Base-by-base conservation (phyloP, 208 protist species). In the Leishmania amazonensis region DNA sequence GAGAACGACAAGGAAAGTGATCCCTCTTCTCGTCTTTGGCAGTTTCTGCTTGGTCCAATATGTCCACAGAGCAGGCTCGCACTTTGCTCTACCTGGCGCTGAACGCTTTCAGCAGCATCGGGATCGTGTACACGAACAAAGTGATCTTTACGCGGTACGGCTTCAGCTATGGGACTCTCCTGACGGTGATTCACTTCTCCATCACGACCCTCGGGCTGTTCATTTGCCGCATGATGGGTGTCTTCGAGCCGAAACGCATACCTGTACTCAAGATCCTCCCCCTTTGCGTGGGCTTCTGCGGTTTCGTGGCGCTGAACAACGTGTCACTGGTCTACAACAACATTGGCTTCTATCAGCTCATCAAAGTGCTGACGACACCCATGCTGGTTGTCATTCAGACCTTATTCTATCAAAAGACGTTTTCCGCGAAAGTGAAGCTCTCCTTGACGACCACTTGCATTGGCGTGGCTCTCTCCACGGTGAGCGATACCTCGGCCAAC, bases 271-370 rank as follows among this genome's bases (percentile, higher is more conserved):
- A 91, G 71, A 84, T 98, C 19, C 24, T 98, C 3, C 94, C 93
- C 4, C 85, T 97, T 15, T 92, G 91, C 80, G 1, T 92, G 19
- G 93, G 93, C 49, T 98, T 96, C 84, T 95, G 91, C 80, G 94
- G 93, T 35, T 98, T 96, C 80, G 94, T 98, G 24, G 89, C 94
- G 35, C 86, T 98, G 47, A 96, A 91, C 15, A 98, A 98, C 81
- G 77, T 97, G 68, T 96, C 90, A 6, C 87, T 98, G 8, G 83
- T 91, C 47, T 94, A 96, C 90, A 98, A 98, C 82, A 91, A 85
- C 31, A 91, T 98, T 31, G 93, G 93, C 5, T 96, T 98, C 73
- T 98, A 98, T 80, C 96, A 98, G 87, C 89, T 97, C 62, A 88
- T 94, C 47, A 96, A 96, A 82, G 89, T 97, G 47, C 81, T 95